These are phyloP conservation scores for Globisporangium mamillatum DNA, from an alignment of 352 stramenopile genomes.

Conservation along the genomic window DNA sequence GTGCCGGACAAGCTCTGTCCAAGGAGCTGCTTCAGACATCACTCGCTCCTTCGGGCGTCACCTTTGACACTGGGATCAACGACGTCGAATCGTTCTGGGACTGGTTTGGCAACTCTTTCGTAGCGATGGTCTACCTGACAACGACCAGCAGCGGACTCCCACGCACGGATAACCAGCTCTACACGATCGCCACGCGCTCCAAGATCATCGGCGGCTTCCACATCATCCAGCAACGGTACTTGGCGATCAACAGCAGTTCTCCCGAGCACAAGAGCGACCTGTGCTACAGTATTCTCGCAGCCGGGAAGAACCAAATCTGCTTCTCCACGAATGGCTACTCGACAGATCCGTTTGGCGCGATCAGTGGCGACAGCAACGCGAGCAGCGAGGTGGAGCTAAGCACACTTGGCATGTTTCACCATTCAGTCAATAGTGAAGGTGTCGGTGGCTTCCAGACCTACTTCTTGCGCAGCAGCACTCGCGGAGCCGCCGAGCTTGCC, in stretches of 20 bases:
- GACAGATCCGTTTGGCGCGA: slow-evolving; percentile 32
- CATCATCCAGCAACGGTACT: slow-evolving; percentile 50
- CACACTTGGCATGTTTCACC: slow-evolving; percentile 57
- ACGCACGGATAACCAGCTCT: slow-evolving; percentile 24
- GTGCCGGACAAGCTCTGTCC: slow-evolving; percentile 43
- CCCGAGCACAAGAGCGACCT: slow-evolving; percentile 30
- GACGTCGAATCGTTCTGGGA: slow-evolving; percentile 49
- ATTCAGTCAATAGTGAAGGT: slow-evolving; percentile 30
- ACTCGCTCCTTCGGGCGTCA: slow-evolving; percentile 30
- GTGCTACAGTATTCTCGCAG: slow-evolving; percentile 42
- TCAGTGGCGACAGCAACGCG: slow-evolving; percentile 23
- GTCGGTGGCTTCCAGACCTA: slow-evolving; percentile 49
- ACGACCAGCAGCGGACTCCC: slow-evolving; percentile 25
- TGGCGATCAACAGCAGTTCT: slow-evolving; percentile 45
- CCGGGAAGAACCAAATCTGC: slow-evolving; percentile 42
- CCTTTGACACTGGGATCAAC: slow-evolving; percentile 37
- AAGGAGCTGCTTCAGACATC: slow-evolving; percentile 45
- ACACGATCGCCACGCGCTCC: slow-evolving; percentile 58
- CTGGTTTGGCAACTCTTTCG: slow-evolving; percentile 58
- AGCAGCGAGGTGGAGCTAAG: slow-evolving; percentile 23
- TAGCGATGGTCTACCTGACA: slow-evolving; percentile 39
- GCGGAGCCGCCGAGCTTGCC: slow-evolving; percentile 27
- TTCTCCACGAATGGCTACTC: slow-evolving; percentile 37
- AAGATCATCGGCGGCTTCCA: slow-evolving; percentile 67
- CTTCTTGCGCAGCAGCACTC: slow-evolving; percentile 46